phyloP scores from a whole-genome alignment of 2,329 filamentous ascomycete species.

The Helotiales sp. region DNA sequence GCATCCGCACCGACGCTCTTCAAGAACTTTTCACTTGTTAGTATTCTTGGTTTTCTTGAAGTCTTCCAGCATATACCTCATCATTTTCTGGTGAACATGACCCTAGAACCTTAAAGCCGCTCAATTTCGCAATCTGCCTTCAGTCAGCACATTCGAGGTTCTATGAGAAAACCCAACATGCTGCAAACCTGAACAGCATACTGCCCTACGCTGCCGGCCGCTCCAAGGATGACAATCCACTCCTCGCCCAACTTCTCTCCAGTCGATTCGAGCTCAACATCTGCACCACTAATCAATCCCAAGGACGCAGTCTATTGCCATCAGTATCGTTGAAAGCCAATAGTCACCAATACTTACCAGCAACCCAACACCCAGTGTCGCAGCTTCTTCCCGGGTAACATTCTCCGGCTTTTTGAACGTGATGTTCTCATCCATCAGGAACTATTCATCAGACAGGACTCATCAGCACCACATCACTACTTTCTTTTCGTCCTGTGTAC shows the following conservation, averaged over 20 bases:
- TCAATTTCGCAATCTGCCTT: constrained; percentile 43
- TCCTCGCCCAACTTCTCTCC: constrained; percentile 37
- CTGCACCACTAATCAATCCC: constrained; percentile 42
- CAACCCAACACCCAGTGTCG: constrained; percentile 45
- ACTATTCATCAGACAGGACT: constrained; percentile 24
- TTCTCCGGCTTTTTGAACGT: constrained; percentile 42
- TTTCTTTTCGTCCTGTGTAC: not conserved
- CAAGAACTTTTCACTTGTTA: constrained; percentile 36
- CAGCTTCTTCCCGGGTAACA: constrained; percentile 41
- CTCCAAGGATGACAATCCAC: constrained; percentile 48
- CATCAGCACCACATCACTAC: not conserved
- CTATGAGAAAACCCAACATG: not conserved
- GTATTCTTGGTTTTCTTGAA: not conserved
- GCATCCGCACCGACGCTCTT: constrained; percentile 43
- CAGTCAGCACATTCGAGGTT: not conserved
- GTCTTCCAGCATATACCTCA: constrained; percentile 13
- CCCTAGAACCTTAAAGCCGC: constrained; percentile 47
- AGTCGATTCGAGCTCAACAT: constrained; percentile 31
- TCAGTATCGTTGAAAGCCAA: constrained; percentile 4
- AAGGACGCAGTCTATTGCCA: constrained; percentile 43
- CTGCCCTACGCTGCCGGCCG: constrained; percentile 45
- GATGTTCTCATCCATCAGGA: constrained; percentile 46
- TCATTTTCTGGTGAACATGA: constrained; percentile 44
- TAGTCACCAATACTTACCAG: constrained; percentile 38
- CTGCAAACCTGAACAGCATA: constrained; percentile 44